phyloP scores from a whole-genome alignment of 2,329 filamentous ascomycete species.

The Diplodia corticola region DNA sequence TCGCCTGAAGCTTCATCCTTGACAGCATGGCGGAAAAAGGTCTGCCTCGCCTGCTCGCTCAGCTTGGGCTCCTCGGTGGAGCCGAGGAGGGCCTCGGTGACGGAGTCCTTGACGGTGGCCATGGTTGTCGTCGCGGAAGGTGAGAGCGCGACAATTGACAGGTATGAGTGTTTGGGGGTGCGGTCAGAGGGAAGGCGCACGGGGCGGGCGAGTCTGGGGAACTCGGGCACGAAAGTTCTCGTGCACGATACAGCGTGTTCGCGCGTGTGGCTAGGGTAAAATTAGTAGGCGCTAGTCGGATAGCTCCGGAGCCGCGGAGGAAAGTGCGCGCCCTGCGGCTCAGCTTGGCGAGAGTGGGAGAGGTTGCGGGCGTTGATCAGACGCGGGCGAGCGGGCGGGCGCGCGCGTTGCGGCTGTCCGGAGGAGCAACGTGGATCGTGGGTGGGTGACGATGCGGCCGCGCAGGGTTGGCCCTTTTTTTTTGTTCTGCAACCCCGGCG shows the following conservation, averaged over 20 bases:
- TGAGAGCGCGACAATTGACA: constrained; percentile 18
- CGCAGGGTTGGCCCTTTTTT: constrained; percentile 1
- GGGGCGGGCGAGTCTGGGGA: constrained; percentile 14
- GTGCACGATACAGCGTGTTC: constrained; percentile 13
- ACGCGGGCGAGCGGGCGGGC: constrained; percentile 12
- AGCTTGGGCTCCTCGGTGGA: constrained; percentile 59
- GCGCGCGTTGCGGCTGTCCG: not conserved
- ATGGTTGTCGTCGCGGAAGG: constrained; percentile 12
- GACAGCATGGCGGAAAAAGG: constrained; percentile 74
- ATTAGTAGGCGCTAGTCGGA: constrained; percentile 21
- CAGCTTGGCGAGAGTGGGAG: constrained; percentile 14
- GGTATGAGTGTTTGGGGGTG: not conserved
- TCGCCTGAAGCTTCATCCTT: constrained; percentile 76
- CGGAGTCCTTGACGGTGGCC: constrained; percentile 65
- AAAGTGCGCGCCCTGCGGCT: constrained; percentile 13
- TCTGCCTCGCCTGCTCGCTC: constrained; percentile 71
- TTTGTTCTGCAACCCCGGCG: not conserved
- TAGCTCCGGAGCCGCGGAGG: constrained; percentile 19
- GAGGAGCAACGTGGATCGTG: not conserved
- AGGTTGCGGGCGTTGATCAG: not conserved
- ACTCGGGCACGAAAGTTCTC: constrained; percentile 1
- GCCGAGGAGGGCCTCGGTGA: constrained; percentile 65
- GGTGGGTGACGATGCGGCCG: constrained; percentile 1
- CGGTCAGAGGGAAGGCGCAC: constrained; percentile 18
- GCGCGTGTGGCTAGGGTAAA: constrained; percentile 15